phyloP scores from a whole-genome alignment of 768 basidiomycete species.

The Leucogyrophana mollusca region DNA sequence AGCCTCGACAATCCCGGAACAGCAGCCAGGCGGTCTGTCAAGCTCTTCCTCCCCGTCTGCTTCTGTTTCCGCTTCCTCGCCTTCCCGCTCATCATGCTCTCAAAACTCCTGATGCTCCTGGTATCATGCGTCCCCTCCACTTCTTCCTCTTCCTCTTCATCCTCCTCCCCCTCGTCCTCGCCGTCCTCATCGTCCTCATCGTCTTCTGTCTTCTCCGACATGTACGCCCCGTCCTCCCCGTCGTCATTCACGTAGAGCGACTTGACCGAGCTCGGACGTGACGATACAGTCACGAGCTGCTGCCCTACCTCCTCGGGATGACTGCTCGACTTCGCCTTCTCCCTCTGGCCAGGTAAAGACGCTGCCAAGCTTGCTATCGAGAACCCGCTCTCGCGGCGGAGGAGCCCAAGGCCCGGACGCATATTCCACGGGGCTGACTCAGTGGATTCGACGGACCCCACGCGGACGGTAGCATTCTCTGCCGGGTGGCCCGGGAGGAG shows the following conservation, averaged over 20 bases:
- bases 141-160: slow-evolving; percentile 33
- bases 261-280: slow-evolving; percentile 47
- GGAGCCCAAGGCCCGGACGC: slow-evolving; percentile 61
- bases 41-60: slow-evolving; percentile 54
- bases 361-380: slow-evolving; percentile 77
- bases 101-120: slow-evolving; percentile 82
- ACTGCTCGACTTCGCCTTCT: slow-evolving; percentile 8
- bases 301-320: slow-evolving; percentile 40
- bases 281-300: slow-evolving; percentile 50
- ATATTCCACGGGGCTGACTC: slow-evolving; percentile 36
- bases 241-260: slow-evolving; percentile 19
- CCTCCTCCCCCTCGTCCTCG: slow-evolving; percentile 23
- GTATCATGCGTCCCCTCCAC: slow-evolving; percentile 48
- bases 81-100: slow-evolving; percentile 72
- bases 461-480: slow-evolving; percentile 14
- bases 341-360: slow-evolving; percentile 49
- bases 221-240: background rate
- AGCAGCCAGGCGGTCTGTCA: slow-evolving; percentile 80
- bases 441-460: slow-evolving; percentile 20
- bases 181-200: slow-evolving; percentile 26
- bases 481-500: slow-evolving; percentile 54
- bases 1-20: slow-evolving; percentile 60
- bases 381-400: slow-evolving; percentile 76
- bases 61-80: slow-evolving; percentile 20
- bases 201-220: slow-evolving; percentile 20